Percentiles rank a stretch among this genome's conserved stretches.
Evolutionary conservation across 1,139 yeast species (phyloP).

Genomic region (Pichia sp.): DNA sequence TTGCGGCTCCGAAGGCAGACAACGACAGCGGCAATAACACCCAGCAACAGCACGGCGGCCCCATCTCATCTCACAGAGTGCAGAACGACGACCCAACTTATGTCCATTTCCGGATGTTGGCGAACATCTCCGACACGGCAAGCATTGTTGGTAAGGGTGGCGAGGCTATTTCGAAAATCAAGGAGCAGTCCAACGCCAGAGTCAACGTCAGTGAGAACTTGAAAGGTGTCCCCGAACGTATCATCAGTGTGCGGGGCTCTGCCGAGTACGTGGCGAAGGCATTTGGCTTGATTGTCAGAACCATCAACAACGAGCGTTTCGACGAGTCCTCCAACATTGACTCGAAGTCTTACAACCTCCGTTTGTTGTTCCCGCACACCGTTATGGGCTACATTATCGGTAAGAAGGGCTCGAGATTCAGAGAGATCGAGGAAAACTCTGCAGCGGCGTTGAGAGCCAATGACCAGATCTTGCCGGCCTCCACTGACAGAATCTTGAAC

Average conservation of each 20-base stretch:
- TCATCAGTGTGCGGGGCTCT: slow-evolving; percentile 70
- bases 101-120: slow-evolving; percentile 67
- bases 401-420: slow-evolving; percentile 65
- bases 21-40: slow-evolving; percentile 1
- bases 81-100: slow-evolving; percentile 52
- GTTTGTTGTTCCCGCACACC: slow-evolving; percentile 72
- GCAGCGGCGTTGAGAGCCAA: slow-evolving; percentile 79
- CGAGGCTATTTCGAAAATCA: slow-evolving; percentile 60
- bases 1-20: neutral
- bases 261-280: slow-evolving; percentile 82
- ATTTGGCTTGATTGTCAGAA: slow-evolving; percentile 68
- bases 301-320: slow-evolving; percentile 64
- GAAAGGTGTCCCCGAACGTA: slow-evolving; percentile 70
- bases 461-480: slow-evolving; percentile 67
- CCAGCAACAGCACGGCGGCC: slow-evolving; percentile 18
- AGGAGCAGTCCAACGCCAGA: slow-evolving; percentile 62
- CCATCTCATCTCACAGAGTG: slow-evolving; percentile 32
- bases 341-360: slow-evolving; percentile 53
- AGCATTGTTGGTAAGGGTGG: slow-evolving; percentile 76
- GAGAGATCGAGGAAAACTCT: slow-evolving; percentile 80
- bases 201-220: slow-evolving; percentile 76
- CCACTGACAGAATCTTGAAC: slow-evolving; percentile 73
- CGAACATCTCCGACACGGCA: slow-evolving; percentile 75
- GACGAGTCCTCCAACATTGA: slow-evolving; percentile 56
- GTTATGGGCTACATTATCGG: slow-evolving; percentile 83